Percentiles rank a stretch among this genome's conserved stretches.
These are phyloP conservation scores for Phytopythium helicoides DNA, from an alignment of 352 stramenopile species.

Conservation along the genomic window DNA sequence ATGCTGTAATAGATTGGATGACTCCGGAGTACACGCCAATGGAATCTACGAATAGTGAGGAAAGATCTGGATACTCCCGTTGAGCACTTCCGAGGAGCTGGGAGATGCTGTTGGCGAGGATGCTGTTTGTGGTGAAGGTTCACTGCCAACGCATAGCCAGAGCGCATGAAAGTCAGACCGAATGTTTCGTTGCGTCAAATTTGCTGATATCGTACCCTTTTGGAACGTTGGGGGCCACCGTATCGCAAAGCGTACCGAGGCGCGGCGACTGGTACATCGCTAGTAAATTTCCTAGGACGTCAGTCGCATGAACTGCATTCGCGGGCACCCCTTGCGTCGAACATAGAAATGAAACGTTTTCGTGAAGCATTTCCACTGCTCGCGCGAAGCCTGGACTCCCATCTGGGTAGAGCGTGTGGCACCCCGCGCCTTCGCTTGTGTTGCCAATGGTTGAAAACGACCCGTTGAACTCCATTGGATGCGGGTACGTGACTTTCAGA, in stretches of 20 bases:
- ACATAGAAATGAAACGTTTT: constrained; percentile 71
- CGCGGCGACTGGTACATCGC: constrained; percentile 40
- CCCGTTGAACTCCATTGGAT: constrained; percentile 86
- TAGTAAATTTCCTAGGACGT: constrained; percentile 72
- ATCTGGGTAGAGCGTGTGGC: constrained; percentile 83
- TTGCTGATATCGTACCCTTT: neutral
- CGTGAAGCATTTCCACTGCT: constrained; percentile 68
- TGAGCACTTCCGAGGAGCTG: constrained; percentile 48
- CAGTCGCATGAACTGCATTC: constrained; percentile 38
- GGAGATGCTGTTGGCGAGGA: constrained; percentile 29
- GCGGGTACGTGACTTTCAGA: constrained; percentile 62
- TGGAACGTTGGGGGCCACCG: constrained; percentile 11
- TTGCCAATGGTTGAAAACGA: constrained; percentile 86
- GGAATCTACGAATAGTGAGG: constrained; percentile 50
- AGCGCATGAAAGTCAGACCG: neutral
- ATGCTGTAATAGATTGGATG: constrained; percentile 8
- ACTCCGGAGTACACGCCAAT: too few species aligned
- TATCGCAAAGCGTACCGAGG: constrained; percentile 41
- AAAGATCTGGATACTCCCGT: constrained; percentile 56
- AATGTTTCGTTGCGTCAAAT: too few species aligned
- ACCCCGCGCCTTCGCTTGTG: constrained; percentile 69
- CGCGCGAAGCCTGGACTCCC: constrained; percentile 74
- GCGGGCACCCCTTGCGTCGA: constrained; percentile 40
- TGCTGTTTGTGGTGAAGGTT: constrained; percentile 5
- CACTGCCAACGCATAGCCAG: neutral